Evolutionary conservation across 352 stramenopile species (phyloP).

Genomic region (Phytopythium ostracodes): DNA sequence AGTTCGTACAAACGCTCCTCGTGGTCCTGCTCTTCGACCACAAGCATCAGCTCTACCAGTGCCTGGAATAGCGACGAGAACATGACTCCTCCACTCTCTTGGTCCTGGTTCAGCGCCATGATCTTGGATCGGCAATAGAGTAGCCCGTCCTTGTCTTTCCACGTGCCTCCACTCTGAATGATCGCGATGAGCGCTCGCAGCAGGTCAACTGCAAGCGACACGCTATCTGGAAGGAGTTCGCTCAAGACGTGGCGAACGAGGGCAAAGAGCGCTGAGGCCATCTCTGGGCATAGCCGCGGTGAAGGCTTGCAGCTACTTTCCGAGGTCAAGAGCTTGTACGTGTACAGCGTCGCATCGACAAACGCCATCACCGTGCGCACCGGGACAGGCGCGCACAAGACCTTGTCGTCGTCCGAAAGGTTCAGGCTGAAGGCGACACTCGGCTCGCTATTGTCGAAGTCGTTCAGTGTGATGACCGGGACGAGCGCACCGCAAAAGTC

Average conservation of each 20-base stretch:
- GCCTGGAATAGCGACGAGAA: conserved; percentile 70
- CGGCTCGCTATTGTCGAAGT: conserved; percentile 26
- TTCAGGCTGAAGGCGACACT: conserved; percentile 46
- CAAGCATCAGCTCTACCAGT: conserved; percentile 80
- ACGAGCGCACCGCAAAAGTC: conserved; percentile 54
- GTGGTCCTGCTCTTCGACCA: conserved; percentile 74
- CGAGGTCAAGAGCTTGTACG: conserved; percentile 21
- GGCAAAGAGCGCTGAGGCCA: conserved; percentile 62
- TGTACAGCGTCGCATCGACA: conserved; percentile 52
- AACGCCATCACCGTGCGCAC: conserved; percentile 64
- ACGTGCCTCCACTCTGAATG: conserved; percentile 54
- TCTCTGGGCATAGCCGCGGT: conserved; percentile 43
- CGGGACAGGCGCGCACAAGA: conserved; percentile 60
- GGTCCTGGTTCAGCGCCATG: conserved; percentile 76
- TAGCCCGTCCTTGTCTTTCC: conserved; percentile 67
- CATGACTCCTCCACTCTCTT: conserved; percentile 67
- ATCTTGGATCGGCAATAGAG: conserved; percentile 86
- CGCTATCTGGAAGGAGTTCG: conserved; percentile 52
- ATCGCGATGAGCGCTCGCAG: conserved; percentile 65
- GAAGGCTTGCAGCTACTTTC: conserved; percentile 1
- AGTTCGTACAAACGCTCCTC: conserved; percentile 44
- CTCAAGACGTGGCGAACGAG: conserved; percentile 67
- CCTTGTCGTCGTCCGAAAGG: conserved; percentile 70
- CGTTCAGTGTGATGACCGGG: conserved; percentile 64
- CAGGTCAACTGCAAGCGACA: conserved; percentile 50